Conservation (phyloP, 148 eudicot species). For the Pharnaceum exiguum region DNA sequence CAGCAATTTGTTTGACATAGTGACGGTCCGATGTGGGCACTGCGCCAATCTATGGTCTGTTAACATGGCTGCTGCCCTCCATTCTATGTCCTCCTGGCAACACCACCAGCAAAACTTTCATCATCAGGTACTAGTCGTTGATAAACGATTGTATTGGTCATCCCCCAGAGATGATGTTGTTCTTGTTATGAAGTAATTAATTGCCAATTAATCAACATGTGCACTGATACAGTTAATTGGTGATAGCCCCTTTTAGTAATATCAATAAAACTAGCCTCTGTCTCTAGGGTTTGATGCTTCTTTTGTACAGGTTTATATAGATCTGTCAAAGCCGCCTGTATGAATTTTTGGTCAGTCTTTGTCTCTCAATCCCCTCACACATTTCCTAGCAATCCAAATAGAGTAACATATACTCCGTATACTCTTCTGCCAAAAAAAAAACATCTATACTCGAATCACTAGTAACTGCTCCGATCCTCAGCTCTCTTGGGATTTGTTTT, state of each 20-base stretch:
- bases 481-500: slow-evolving; percentile 20
- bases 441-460: too few species aligned
- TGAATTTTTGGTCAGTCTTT: not conserved
- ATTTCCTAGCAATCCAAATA: slow-evolving; percentile 30
- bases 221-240: too few species aligned
- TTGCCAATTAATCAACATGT: too few species aligned
- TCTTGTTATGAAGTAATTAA: too few species aligned
- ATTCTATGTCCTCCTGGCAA: slow-evolving; percentile 33
- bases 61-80: slow-evolving; percentile 85
- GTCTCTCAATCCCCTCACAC: not conserved
- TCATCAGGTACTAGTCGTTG: slow-evolving; percentile 22
- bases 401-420: too few species aligned
- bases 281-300: slow-evolving; percentile 9
- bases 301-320: not conserved
- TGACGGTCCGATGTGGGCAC: slow-evolving; percentile 92
- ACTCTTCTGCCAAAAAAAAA: not conserved
- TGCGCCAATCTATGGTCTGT: slow-evolving; percentile 84
- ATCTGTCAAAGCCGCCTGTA: not conserved
- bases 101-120: slow-evolving; percentile 17
- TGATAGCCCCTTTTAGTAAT: not conserved
- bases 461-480: too few species aligned
- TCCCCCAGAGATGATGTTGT: too few species aligned
- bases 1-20: slow-evolving; percentile 62
- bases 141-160: too few species aligned
- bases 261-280: not conserved